phyloP scores from a whole-genome alignment of 2,329 filamentous ascomycete genomes.

The Alternaria solani region DNA sequence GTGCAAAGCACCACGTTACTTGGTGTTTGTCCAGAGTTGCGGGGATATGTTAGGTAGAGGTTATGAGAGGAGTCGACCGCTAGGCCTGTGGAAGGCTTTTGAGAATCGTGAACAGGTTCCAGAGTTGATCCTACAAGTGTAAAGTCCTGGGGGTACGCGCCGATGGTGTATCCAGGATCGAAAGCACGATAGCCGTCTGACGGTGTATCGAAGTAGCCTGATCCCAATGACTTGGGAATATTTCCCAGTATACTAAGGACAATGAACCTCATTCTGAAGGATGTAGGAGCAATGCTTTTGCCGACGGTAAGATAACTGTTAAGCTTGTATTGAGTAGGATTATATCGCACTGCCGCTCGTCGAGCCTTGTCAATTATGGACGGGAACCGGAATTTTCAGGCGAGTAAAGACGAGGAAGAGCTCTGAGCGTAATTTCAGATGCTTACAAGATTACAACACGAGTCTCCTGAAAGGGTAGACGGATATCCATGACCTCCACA shows the following conservation, averaged over 20 bases:
- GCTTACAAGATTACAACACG: not conserved
- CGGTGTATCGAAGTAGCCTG: slow-evolving; percentile 19
- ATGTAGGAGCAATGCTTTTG: not conserved
- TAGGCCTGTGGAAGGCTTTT: slow-evolving; percentile 50
- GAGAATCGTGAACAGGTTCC: slow-evolving; percentile 51
- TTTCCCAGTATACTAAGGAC: not conserved
- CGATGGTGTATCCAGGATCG: slow-evolving; percentile 21
- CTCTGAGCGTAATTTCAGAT: not conserved
- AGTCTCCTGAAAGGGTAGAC: not conserved
- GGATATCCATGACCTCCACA: not conserved
- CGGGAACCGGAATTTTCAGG: not conserved
- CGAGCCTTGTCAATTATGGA: not conserved
- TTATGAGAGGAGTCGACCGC: slow-evolving; percentile 50
- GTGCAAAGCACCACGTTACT: slow-evolving; percentile 53
- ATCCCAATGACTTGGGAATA: not conserved
- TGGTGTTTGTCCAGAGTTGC: slow-evolving; percentile 49
- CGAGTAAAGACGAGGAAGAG: not conserved
- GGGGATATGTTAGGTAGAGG: slow-evolving; percentile 55
- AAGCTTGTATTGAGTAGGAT: not conserved
- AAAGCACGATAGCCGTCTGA: slow-evolving; percentile 21
- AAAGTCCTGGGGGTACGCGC: slow-evolving; percentile 47
- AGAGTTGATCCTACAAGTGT: slow-evolving; percentile 47
- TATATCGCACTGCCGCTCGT: not conserved
- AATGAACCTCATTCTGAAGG: not conserved
- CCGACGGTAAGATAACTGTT: not conserved